phyloP scores from a whole-genome alignment of 2,329 filamentous ascomycete species.

The Davidsoniella virescens region DNA sequence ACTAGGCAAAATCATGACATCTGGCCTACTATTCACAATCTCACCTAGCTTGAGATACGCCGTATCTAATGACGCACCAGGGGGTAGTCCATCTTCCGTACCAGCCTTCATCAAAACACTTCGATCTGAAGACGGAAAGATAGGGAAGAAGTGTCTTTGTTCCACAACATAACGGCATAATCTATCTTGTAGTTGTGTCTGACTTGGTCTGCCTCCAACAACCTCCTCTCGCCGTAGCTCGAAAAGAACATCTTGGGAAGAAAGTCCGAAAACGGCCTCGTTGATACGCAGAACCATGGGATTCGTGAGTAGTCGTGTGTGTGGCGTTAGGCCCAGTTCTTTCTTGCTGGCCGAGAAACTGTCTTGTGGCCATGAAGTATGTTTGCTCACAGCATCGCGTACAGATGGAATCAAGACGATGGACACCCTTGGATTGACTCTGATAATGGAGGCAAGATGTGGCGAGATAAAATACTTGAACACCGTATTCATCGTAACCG shows the following conservation, averaged over 20 bases:
- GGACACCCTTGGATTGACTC: slow-evolving; percentile 59
- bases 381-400: slow-evolving; percentile 64
- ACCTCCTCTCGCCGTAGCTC: slow-evolving; percentile 65
- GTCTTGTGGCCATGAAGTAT: slow-evolving; percentile 68
- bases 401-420: slow-evolving; percentile 71
- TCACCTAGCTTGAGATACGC: slow-evolving; percentile 79
- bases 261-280: slow-evolving; percentile 68
- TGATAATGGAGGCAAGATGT: slow-evolving; percentile 52
- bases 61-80: slow-evolving; percentile 66
- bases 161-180: slow-evolving; percentile 65
- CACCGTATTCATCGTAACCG: slow-evolving; percentile 62
- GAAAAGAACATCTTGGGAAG: slow-evolving; percentile 67
- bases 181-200: slow-evolving; percentile 46
- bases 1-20: slow-evolving; percentile 71
- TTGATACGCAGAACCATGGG: slow-evolving; percentile 83
- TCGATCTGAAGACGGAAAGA: slow-evolving; percentile 67
- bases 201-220: neutral
- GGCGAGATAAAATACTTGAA: slow-evolving; percentile 69
- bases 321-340: slow-evolving; percentile 64
- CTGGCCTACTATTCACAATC: slow-evolving; percentile 72
- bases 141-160: slow-evolving; percentile 78
- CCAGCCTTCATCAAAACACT: slow-evolving; percentile 49
- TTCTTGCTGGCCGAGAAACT: slow-evolving; percentile 38
- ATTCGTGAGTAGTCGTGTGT: slow-evolving; percentile 66
- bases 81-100: slow-evolving; percentile 40